Evolutionary conservation across 73 alveolate species (phyloP).

Genomic region (Paramecium caudatum): DNA sequence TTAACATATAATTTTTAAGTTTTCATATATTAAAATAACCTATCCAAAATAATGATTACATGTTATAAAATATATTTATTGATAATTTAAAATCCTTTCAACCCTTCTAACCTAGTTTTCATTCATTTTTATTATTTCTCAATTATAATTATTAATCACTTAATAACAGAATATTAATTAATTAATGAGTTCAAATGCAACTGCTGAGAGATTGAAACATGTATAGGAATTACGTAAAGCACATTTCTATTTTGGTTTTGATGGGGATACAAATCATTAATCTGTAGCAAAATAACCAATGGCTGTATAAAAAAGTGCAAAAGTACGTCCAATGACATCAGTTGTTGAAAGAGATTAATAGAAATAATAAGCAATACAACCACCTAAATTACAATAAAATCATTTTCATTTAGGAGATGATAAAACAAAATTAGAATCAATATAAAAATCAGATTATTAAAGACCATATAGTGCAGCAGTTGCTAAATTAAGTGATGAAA

Average conservation of each 20-base stretch:
- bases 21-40: too few species aligned
- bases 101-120: too few species aligned
- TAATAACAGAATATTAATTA: conserved; percentile 20
- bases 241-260: conserved; percentile 70
- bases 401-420: conserved; percentile 74
- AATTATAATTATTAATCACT: not conserved
- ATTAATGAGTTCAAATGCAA: conserved; percentile 61
- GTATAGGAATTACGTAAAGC: conserved; percentile 61
- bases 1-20: too few species aligned
- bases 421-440: conserved; percentile 49
- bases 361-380: not conserved
- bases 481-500: conserved; percentile 74
- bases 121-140: too few species aligned
- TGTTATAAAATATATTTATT: too few species aligned
- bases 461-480: conserved; percentile 70
- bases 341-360: conserved; percentile 15
- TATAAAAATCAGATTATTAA: conserved; percentile 46
- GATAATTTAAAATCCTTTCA: too few species aligned
- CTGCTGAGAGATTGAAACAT: conserved; percentile 66
- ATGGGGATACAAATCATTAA: conserved; percentile 67
- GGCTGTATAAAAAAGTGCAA: conserved; percentile 46
- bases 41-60: too few species aligned
- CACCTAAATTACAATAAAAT: conserved; percentile 50
- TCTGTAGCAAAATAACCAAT: conserved; percentile 58
- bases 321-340: conserved; percentile 57